Evolutionary conservation across 2,329 filamentous ascomycete species (phyloP).

Genomic region (Colletotrichum liaoningense): DNA sequence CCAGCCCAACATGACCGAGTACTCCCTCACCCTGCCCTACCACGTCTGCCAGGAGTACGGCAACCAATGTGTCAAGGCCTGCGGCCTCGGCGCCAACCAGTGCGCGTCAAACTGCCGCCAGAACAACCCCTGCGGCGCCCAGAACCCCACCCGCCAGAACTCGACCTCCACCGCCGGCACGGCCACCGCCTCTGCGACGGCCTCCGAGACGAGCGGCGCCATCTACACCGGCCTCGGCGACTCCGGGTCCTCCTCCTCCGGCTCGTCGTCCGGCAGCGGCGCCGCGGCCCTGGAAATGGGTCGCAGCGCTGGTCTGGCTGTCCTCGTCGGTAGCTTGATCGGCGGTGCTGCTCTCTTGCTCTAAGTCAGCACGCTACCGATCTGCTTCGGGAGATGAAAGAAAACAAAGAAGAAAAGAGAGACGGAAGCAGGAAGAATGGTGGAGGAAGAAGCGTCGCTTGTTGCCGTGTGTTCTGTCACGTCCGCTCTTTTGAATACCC

Average conservation of each 20-base stretch:
- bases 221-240: constrained; percentile 50
- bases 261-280: constrained; percentile 40
- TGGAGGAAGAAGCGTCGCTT: no score
- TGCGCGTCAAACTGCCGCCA: constrained; percentile 72
- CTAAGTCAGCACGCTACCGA: neutral
- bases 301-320: constrained; percentile 49
- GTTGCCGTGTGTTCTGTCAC: constrained; percentile 22
- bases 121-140: constrained; percentile 80
- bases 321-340: constrained; percentile 52
- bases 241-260: constrained; percentile 31
- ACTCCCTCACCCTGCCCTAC: constrained; percentile 82
- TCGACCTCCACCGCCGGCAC: constrained; percentile 58
- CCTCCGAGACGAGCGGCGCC: constrained; percentile 43
- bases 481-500: constrained; percentile 32
- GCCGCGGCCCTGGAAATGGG: constrained; percentile 47
- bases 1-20: constrained; percentile 79
- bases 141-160: constrained; percentile 71
- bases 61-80: constrained; percentile 72
- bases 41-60: constrained; percentile 80
- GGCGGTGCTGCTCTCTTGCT: constrained; percentile 53
- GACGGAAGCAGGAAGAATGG: neutral
- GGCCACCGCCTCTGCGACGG: constrained; percentile 50
- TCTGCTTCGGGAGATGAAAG: no score
- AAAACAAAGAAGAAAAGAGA: no score
- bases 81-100: constrained; percentile 62